Conservation (phyloP, 1,139 yeast genomes). For the Pichia sorboxylosa region DNA sequence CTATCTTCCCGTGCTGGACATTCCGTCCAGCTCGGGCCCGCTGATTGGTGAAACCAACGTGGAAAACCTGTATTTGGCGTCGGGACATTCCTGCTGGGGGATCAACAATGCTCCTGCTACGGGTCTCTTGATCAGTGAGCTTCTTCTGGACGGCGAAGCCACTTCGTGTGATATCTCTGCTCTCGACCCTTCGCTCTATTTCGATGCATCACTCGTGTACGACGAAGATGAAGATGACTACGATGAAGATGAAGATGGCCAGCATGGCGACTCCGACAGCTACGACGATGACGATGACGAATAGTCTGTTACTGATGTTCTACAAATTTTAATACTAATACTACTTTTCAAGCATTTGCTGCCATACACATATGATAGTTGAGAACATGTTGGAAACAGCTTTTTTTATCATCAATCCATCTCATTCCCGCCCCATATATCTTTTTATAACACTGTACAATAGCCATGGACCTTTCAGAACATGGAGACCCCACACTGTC, state of each 20-base stretch:
- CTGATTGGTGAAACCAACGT: constrained; percentile 88
- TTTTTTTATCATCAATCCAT: too few species aligned
- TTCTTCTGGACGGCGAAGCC: constrained; percentile 75
- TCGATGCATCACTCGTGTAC: constrained; percentile 51
- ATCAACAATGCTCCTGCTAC: constrained; percentile 96
- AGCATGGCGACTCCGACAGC: constrained; percentile 2
- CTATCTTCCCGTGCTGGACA: constrained; percentile 86
- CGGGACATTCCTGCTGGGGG: constrained; percentile 98
- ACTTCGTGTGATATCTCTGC: constrained; percentile 68
- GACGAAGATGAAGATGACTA: constrained; percentile 29
- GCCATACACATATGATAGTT: too few species aligned
- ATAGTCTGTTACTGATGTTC: too few species aligned
- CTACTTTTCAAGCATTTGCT: too few species aligned
- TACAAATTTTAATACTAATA: too few species aligned
- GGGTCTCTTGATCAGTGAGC: constrained; percentile 82
- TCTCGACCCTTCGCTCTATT: constrained; percentile 74
- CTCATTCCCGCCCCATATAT: too few species aligned
- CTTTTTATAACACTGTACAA: too few species aligned
- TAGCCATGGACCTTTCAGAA: too few species aligned
- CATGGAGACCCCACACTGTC: too few species aligned
- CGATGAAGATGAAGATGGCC: constrained; percentile 13
- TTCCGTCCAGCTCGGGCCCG: constrained; percentile 88
- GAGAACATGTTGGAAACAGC: too few species aligned
- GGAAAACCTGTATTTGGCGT: constrained; percentile 62
- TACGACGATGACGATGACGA: background rate